Conservation (phyloP, 2,329 filamentous ascomycete species). For the Seiridium unicorne region DNA sequence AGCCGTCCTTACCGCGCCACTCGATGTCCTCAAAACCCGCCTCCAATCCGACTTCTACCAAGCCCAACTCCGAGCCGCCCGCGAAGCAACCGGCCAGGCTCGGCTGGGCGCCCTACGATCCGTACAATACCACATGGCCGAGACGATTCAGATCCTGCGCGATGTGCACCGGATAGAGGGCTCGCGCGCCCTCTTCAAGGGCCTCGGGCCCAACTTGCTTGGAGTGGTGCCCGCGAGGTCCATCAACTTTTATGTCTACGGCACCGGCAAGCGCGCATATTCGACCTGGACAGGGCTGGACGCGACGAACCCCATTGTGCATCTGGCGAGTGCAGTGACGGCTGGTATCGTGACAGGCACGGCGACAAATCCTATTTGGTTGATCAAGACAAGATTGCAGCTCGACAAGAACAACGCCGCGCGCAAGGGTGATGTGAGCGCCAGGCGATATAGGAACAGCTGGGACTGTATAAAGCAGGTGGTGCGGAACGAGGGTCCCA, state of each 20-base stretch:
- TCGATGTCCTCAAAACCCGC: conserved; percentile 91
- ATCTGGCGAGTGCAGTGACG: conserved; percentile 71
- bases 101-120: conserved; percentile 64
- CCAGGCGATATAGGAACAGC: conserved; percentile 80
- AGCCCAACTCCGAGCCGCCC: conserved; percentile 68
- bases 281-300: conserved; percentile 72
- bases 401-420: conserved; percentile 81
- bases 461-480: conserved; percentile 85
- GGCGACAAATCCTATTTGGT: conserved; percentile 93
- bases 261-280: conserved; percentile 83
- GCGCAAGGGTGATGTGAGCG: conserved; percentile 48
- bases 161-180: conserved; percentile 81
- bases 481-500: conserved; percentile 74
- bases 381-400: conserved; percentile 90
- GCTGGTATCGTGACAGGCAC: conserved; percentile 87
- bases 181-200: conserved; percentile 86
- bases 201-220: conserved; percentile 83
- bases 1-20: conserved; percentile 86
- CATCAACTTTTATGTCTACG: conserved; percentile 94
- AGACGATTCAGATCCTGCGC: conserved; percentile 82
- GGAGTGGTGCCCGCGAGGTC: conserved; percentile 86
- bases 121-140: conserved; percentile 71
- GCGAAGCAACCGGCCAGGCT: conserved; percentile 56
- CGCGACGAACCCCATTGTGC: conserved; percentile 70
- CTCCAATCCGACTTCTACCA: conserved; percentile 96